Evolutionary conservation across 1,139 yeast species (phyloP).

Genomic region (Pichia sp.): DNA sequence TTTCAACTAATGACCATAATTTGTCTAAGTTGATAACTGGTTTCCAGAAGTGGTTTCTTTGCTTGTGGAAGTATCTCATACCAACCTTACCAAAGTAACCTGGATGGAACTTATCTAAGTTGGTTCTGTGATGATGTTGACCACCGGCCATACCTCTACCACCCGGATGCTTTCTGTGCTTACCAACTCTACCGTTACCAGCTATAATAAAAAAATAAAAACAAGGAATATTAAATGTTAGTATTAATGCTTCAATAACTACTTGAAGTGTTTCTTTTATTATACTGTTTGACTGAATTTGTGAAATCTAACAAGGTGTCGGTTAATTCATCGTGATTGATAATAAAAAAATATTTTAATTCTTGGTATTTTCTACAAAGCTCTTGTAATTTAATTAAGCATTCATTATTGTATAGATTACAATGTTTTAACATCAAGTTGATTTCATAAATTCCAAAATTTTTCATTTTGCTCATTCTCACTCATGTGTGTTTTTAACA

Average conservation of each 20-base stretch:
- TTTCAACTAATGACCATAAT: conserved; percentile 96
- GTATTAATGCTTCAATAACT: conserved; percentile 9
- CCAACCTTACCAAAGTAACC: conserved; percentile 99
- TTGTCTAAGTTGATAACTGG: conserved; percentile 98
- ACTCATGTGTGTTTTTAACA: too few species aligned
- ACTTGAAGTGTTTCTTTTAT: too few species aligned
- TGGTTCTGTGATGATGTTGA: conserved; percentile 99
- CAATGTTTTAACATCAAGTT: too few species aligned
- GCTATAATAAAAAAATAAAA: conserved; percentile 36
- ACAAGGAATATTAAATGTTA: conserved; percentile 5
- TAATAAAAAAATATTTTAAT: too few species aligned
- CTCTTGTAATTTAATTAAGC: too few species aligned
- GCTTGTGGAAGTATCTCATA: conserved; percentile 99
- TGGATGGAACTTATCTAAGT: conserved; percentile 99
- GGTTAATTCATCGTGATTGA: too few species aligned
- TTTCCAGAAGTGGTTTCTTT: conserved; percentile 93
- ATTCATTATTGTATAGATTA: too few species aligned
- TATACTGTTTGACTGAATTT: too few species aligned
- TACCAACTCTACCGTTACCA: conserved; percentile 99
- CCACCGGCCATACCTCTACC: conserved; percentile 99
- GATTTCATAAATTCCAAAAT: too few species aligned
- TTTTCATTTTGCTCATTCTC: too few species aligned
- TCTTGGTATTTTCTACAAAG: too few species aligned
- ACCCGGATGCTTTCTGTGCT: conserved; percentile 99
- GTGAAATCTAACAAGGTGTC: too few species aligned